Base-by-base conservation (phyloP, 768 basidiomycete species). In the Suillus americanus region DNA sequence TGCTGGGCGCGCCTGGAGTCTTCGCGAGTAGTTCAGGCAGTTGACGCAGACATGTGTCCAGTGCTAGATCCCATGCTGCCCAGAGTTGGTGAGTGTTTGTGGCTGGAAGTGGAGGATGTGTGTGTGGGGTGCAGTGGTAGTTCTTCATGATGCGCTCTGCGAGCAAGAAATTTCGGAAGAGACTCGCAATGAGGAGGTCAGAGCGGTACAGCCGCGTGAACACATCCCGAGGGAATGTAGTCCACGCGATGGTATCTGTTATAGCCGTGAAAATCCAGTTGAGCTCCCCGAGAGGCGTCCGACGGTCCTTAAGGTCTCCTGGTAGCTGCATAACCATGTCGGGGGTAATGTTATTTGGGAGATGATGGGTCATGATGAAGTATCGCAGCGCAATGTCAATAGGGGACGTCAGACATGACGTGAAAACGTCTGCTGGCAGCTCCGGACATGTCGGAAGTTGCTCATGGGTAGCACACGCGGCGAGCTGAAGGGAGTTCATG, bases 191-290 rank as follows among this genome's bases (percentile, higher is more conserved):
- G 50, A 98, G 85, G 61, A 99, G 86, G 73, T 99, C 97, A 62
- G 95, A 97, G 51, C 97, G 85, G 76, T 98, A 99, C 30, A 99
- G 79, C 41, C 94, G 87, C 20, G 95, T 95, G 78, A 99, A 99
- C 4, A 94, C 86, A 43, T 97, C 95, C 54, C 90, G 86, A 45
- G 95, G 91, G 75, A 99, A 97, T 3, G 94, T 93, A 16, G 96
- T 96, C 97, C 97, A 99, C 8, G 97, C 97, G 66, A 99, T 99
- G 10, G 97, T 99, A 78, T 99, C 97, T 18, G 97, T 99, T 63
- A 99, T 93, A 40, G 97, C 95, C 1, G 95, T 99, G 79, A 99
- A 99, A 67, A 99, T 99, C 97, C 97, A 99, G 74, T 97, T 97
- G n/a, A 99, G 85, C 78, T 99, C 97, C 60, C 97, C 97, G 0